Evolutionary conservation across 345 rosid genomes (phyloP), one percentile per base, ranked within the genome.

Genomic region (Eucalyptus microcorys): DNA sequence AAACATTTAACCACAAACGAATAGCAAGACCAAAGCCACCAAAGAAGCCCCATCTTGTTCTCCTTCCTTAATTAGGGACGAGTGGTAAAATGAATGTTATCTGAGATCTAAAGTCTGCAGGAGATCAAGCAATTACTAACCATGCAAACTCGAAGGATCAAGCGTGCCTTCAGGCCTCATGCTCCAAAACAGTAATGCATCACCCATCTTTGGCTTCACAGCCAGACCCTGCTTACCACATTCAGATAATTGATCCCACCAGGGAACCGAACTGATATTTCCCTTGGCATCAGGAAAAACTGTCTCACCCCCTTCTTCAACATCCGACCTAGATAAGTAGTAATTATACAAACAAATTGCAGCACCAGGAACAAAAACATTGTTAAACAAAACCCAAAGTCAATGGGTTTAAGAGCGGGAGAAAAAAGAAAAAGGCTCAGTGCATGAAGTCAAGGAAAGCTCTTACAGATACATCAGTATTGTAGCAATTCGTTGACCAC

Each of bases 221-320:
- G 98, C 87, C 48, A 97, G 95, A 87, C 99, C 99, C 71, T 89
- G 85, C 92, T 92, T 96, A 17, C 92, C 99, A 89, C 99, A 97
- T 92, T 95, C 96, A 59, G 99, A 97, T 90, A 96, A 93, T 87
- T 95, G 96, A 80, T 96, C 93, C 94, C 96, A 97, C 96, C 95
- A 94, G 8, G 96, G 95, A 16, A 93, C 96, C 26, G 95, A 87
- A 86, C 95, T 96, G 88, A 91, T 85, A 90, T 96, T 96, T 92
- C 93, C 93, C 87, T 89, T 92, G 87, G 97, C 97, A 52, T 91
- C 88, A 87, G 99, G 99, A 92, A 97, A 97, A 88, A 96, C 94
- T 6, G 99, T 97, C 92, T 97, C 99, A 55, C 99, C 99, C 48
- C 98, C 99, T 94, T 96, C 98, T 93, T 97, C 99, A 90, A 96